Evolutionary conservation across 148 eudicot species (phyloP).

Genomic region (Persicaria tinctoria): DNA sequence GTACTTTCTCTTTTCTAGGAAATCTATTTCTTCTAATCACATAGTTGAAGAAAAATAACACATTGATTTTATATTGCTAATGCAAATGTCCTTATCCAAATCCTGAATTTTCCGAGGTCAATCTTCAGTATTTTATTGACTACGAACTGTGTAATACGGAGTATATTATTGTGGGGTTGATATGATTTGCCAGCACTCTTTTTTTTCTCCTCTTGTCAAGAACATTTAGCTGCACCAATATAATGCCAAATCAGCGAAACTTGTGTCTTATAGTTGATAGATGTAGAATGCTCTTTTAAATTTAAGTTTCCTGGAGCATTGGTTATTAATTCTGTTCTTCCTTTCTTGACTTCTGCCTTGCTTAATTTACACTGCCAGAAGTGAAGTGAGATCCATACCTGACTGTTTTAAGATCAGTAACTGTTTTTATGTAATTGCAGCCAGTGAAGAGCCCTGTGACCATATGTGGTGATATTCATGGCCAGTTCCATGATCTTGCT

Average conservation of each 20-base stretch:
- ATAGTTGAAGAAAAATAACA: background rate
- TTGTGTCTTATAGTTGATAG: background rate
- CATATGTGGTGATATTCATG: slow-evolving; percentile 96
- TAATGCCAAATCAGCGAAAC: background rate
- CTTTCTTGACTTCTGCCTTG: background rate
- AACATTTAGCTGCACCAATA: background rate
- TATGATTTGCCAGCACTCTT: background rate
- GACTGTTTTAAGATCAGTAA: background rate
- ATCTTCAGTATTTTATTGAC: background rate
- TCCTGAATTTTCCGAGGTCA: background rate
- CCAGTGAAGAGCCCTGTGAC: slow-evolving; percentile 98
- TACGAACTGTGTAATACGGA: too few relatives aligned
- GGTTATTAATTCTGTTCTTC: background rate
- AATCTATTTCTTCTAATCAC: background rate
- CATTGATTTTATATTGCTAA: background rate
- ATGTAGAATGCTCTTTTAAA: background rate
- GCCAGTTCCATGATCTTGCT: slow-evolving; percentile 97
- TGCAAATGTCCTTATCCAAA: background rate
- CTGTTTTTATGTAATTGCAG: slow-evolving; percentile 29
- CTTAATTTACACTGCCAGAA: background rate
- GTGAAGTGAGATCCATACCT: background rate
- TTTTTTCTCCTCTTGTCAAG: background rate
- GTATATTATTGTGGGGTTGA: background rate
- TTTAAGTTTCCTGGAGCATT: background rate
- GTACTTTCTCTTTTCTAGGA: background rate